Evolutionary conservation across 2,329 filamentous ascomycete genomes (phyloP).

Genomic region (Colletotrichum theobromicola): DNA sequence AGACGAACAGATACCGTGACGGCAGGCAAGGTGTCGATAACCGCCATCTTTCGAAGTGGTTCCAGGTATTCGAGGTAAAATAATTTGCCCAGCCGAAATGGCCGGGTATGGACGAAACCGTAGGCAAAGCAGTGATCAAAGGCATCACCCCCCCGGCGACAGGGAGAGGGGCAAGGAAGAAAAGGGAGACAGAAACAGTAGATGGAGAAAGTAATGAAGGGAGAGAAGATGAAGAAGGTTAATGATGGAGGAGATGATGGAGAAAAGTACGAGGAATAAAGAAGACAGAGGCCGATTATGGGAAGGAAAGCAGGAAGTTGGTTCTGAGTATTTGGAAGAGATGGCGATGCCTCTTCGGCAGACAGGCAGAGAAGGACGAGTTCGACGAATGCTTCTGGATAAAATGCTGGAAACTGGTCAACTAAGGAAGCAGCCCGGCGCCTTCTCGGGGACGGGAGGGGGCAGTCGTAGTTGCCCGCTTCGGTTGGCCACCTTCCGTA

Average conservation of each 20-base stretch:
- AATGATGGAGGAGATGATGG: background rate
- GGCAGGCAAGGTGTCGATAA: slow-evolving; percentile 3
- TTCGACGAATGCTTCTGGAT: background rate
- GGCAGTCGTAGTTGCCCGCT: background rate
- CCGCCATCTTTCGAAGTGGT: background rate
- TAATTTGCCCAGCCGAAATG: background rate
- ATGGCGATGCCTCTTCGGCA: background rate
- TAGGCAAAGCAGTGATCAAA: background rate
- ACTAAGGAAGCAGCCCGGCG: background rate
- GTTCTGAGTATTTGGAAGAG: background rate
- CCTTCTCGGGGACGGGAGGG: too few species aligned
- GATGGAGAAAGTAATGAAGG: background rate
- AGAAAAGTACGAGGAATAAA: background rate
- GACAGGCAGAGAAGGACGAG: background rate
- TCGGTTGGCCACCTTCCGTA: background rate
- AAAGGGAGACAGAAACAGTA: background rate
- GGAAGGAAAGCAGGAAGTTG: background rate
- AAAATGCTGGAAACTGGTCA: background rate
- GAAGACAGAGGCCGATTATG: background rate
- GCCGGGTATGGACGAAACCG: background rate
- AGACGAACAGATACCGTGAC: background rate
- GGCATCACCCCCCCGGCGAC: background rate
- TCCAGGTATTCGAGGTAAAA: background rate
- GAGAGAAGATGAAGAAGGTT: background rate
- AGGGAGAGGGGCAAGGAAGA: background rate